Evolutionary conservation across 257 asterid genomes (phyloP), one percentile per base, ranked within the genome.

Genomic region (Plantago ovata): DNA sequence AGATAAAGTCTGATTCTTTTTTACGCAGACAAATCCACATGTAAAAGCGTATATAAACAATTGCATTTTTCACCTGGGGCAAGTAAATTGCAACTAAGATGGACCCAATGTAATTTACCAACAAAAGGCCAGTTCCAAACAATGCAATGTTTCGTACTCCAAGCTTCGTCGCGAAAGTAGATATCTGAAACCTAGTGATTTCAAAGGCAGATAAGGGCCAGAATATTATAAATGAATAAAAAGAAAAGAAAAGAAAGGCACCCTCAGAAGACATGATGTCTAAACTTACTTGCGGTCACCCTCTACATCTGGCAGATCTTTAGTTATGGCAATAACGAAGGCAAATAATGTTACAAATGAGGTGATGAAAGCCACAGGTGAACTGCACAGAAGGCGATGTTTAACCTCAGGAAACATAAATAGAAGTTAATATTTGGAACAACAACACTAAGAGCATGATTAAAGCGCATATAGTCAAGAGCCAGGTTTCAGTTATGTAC

Each of bases 251-350:
- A n/a, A n/a, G n/a, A 52, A 43, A 51, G 19, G 36, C 48, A 63
- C 51, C 42, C 63, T 56, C 60, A 21, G 33, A 41, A 39, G 47
- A 56, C 43, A 51, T 16, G 44, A 56, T 64, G 49, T 18, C 23
- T 16, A 28, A 71, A 79, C 98, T 89, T 86, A 93, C 98, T 89
- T 93, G 79, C 92, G 95, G 60, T 93, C 98, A 62, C 97, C 98
- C 71, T 93, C 98, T 40, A 93, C 98, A 63, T 93, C 98, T 0
- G 98, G 97, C 53, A 93, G 95, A 81, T 93, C 98, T 77, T 93
- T 89, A 16, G 98, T 93, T 67, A 93, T 93, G 73, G 98, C 97
- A 73, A 93, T 93, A 58, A 89, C 98, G 73, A 89, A 87, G 15
- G 97, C 98, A 65, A 93, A 89, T 57, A 89, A 48, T 13, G 95